Evolutionary conservation across 805 yeast genomes (phyloP), one percentile per base, ranked within the genome.

Genomic region (Saccharomycopsis javanensis): DNA sequence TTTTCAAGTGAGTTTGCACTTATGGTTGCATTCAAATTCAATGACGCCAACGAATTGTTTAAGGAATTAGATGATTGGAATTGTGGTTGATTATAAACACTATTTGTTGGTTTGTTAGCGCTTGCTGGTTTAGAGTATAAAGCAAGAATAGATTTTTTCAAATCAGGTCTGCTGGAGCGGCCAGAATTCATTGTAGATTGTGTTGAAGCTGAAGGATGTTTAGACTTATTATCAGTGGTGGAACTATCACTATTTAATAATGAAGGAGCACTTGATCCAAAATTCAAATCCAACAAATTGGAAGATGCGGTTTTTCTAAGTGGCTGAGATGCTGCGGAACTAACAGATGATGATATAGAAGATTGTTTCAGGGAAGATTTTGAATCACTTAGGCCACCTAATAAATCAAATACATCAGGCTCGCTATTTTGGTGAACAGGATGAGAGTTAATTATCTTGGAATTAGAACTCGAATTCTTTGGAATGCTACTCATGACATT

Each of bases 61-160:
- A 60, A 38, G 18, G 48, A 42, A 5, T 28, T 28, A 7, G 48
- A 20, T 42, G 48, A 42, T 25, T 42, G 48, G 23, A 42, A 42
- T 25, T 42, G 48, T 5, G 48, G 48, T 42, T 42, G 48, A 42
- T 20, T 42, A 20, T 42, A 42, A 16, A 42, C 23, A 42, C 23
- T 42, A 20, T 11, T 20, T 42, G 55, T 25, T 38, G 56, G 51
- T 52, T 58, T 56, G 30, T 54, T 55, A 50, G 20, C 48, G 33
- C 77, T 28, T 11, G 57, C 70, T 20, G 85, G 86, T 1, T 87
- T 79, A 1, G 95, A 81, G 69, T 94, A 94, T 55, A 94, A 76
- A 25, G 97, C 89, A 59, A 94, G 72, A 59, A 94, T 94, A 1
- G 97, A 88, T 71, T 88, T 88, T 67, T 94, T 94, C 69, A 94